A percentile compares a stretch with the other conserved stretches of the same genome.
Conservation (phyloP, 2,329 filamentous ascomycete genomes). For the Tolypocladium paradoxum region DNA sequence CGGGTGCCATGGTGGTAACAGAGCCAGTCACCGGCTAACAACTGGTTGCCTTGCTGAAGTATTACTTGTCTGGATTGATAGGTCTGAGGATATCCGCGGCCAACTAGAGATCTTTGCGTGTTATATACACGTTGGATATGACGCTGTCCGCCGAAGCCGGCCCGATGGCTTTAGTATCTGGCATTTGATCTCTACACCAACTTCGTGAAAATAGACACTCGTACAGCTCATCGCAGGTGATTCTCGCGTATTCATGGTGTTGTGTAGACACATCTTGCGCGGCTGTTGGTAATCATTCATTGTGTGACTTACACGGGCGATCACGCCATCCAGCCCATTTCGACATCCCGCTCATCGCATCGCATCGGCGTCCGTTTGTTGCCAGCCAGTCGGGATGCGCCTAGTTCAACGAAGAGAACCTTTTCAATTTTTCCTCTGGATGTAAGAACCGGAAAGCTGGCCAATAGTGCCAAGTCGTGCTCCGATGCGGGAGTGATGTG, state of each 20-base stretch:
- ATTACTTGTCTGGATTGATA: too few relatives aligned
- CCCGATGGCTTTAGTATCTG: neutral
- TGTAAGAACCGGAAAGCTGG: too few relatives aligned
- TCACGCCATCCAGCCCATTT: neutral
- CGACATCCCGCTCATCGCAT: neutral
- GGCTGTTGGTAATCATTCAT: neutral
- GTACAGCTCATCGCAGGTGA: neutral
- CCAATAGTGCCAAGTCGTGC: neutral
- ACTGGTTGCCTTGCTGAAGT: neutral
- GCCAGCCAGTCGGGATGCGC: neutral
- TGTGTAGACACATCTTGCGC: neutral
- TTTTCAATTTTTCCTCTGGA: neutral
- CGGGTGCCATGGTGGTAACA: slow-evolving; percentile 5
- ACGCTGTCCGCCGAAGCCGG: neutral
- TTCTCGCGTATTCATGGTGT: neutral
- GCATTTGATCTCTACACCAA: neutral
- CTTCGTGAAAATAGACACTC: neutral
- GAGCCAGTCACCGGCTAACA: neutral
- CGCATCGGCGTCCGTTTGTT: neutral
- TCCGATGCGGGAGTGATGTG: neutral
- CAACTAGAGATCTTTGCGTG: neutral
- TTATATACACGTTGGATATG: neutral
- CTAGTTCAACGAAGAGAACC: neutral
- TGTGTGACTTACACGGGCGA: neutral
- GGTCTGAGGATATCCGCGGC: neutral